Evolutionary conservation across 805 yeast genomes (phyloP), one percentile per base, ranked within the genome.

Genomic region (Metschnikowia borealis): DNA sequence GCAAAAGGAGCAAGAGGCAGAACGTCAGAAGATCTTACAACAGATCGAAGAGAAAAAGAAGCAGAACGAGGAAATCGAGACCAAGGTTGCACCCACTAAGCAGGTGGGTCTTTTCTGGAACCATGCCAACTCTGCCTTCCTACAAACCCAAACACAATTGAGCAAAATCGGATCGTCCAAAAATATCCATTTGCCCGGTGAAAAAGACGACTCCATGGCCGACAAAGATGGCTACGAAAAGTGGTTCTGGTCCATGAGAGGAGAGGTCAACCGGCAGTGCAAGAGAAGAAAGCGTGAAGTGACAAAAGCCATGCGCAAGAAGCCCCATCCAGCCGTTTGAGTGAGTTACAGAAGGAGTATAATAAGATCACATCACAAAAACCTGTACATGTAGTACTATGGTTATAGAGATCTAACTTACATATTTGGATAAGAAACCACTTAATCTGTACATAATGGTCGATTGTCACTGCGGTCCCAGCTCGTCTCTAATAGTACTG

Each of bases 191-290:
- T 62, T 73, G 41, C 77, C 77, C 1, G 77, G 75, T 1, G 77
- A 75, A 3, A 74, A 69, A 48, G 59, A 52, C 18, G 63, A 60
- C 10, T 8, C 36, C 1, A 14, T 34, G 5, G 17, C 36, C 36
- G 57, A 49, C 10, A 75, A 72, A 46, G 60, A 72, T 13, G 63
- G 66, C 2, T 90, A 92, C 81, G 89, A 85, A 44, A 69, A 77
- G 38, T 83, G 87, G 79, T 92, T 91, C 66, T 89, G 88, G 85
- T 86, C 82, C 41, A 80, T 83, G 64, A 80, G 98, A 66, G 91
- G 92, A 37, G 87, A 83, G 47, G 77, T 90, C 75, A 83, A 85
- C 53, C 79, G 87, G 54, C 88, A 84, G 48, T 81, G 91, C 65
- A 85, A 85, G 62, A 78, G 84, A 57, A 77, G 87, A 53, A 82